phyloP scores from a whole-genome alignment of 2,329 filamentous ascomycete genomes.

The Ceratocystis lukuohia region DNA sequence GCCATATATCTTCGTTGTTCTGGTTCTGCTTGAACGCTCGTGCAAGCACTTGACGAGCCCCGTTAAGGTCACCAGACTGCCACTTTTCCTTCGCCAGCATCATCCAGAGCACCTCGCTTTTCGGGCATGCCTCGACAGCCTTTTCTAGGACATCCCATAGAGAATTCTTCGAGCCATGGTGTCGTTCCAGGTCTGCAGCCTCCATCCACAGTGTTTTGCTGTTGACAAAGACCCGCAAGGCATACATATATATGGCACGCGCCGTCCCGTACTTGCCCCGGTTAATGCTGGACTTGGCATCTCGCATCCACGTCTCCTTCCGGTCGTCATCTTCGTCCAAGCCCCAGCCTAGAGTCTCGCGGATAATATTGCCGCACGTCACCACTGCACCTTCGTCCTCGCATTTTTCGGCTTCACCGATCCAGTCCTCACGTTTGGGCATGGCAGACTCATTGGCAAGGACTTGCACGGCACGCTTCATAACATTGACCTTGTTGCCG shows the following conservation, averaged over 20 bases:
- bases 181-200: conserved; percentile 80
- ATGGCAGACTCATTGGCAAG: conserved; percentile 86
- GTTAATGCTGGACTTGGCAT: conserved; percentile 69
- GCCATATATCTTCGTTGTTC: conserved; percentile 96
- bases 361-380: conserved; percentile 80
- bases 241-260: conserved; percentile 83
- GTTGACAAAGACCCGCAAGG: conserved; percentile 76
- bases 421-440: conserved; percentile 96
- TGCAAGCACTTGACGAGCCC: conserved; percentile 71
- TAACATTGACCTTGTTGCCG: conserved; percentile 69
- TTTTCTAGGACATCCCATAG: conserved; percentile 80
- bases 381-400: conserved; percentile 79
- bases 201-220: conserved; percentile 82
- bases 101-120: conserved; percentile 87
- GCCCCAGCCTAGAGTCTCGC: conserved; percentile 83
- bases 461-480: conserved; percentile 84
- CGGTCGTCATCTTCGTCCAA: conserved; percentile 93
- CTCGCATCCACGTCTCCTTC: conserved; percentile 91
- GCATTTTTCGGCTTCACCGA: conserved; percentile 83
- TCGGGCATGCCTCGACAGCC: conserved; percentile 83
- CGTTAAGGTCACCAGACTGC: conserved; percentile 76
- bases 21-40: conserved; percentile 89
- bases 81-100: conserved; percentile 91
- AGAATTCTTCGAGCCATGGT: conserved; percentile 70
- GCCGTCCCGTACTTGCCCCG: conserved; percentile 81